These are phyloP conservation scores for Rubroboletus pulcherrimus DNA, from an alignment of 768 basidiomycete genomes.

Conservation along the genomic window DNA sequence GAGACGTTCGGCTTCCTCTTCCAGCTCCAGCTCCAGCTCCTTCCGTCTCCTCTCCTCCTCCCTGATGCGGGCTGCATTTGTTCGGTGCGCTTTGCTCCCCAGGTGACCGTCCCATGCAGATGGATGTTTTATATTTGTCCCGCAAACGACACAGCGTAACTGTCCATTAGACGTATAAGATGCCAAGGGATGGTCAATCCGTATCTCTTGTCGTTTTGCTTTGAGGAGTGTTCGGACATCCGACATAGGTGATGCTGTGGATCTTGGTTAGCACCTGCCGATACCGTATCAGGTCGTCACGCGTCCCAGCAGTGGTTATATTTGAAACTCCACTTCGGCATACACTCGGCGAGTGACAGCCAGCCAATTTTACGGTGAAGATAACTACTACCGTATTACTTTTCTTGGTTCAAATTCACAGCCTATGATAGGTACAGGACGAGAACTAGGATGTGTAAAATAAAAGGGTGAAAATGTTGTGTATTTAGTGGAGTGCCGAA, in stretches of 20 bases:
- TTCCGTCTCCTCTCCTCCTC: slow-evolving; percentile 49
- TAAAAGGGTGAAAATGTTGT: neutral
- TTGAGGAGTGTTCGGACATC: slow-evolving; percentile 79
- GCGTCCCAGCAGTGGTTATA: no score
- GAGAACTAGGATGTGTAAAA: neutral
- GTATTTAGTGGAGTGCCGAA: neutral
- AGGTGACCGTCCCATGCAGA: slow-evolving; percentile 87
- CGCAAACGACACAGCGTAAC: slow-evolving; percentile 66
- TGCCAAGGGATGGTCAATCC: slow-evolving; percentile 70
- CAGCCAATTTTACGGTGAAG: neutral
- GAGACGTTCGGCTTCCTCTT: slow-evolving; percentile 35
- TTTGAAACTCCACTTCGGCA: neutral
- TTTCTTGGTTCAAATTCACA: neutral
- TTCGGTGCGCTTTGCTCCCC: slow-evolving; percentile 76
- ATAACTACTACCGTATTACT: neutral
- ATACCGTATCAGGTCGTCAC: no score
- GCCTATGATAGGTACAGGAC: neutral
- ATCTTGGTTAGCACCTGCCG: neutral
- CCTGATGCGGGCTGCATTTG: slow-evolving; percentile 54
- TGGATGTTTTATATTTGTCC: slow-evolving; percentile 62
- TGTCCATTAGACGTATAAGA: slow-evolving; percentile 63
- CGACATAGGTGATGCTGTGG: slow-evolving; percentile 44
- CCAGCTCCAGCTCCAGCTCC: slow-evolving; percentile 28
- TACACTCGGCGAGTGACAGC: neutral
- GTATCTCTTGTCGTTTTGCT: slow-evolving; percentile 75